Evolutionary conservation across 805 yeast species (phyloP).

Genomic region (Phaffomyces thermotolerans): DNA sequence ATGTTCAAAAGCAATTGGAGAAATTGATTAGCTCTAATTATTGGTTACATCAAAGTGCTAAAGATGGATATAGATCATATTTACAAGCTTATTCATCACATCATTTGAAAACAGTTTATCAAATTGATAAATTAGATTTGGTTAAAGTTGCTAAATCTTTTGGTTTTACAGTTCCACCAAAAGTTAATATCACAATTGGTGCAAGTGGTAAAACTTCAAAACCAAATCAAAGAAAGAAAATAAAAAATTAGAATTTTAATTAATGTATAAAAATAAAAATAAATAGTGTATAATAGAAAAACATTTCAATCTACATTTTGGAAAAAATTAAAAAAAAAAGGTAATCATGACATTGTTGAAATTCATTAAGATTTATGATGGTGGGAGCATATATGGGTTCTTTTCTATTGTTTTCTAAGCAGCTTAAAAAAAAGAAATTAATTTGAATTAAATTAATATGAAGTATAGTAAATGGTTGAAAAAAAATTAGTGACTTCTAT

Average conservation of each 20-base stretch:
- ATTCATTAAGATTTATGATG: background rate
- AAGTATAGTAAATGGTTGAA: background rate
- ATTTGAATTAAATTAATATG: too few relatives aligned
- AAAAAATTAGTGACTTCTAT: background rate
- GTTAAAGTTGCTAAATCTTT: slow-evolving; percentile 92
- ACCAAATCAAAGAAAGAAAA: slow-evolving; percentile 13
- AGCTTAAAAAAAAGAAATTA: too few relatives aligned
- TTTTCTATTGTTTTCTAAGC: background rate
- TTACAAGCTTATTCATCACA: slow-evolving; percentile 97
- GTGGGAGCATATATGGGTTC: background rate
- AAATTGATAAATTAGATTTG: slow-evolving; percentile 88
- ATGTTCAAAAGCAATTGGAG: slow-evolving; percentile 89
- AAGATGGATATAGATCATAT: slow-evolving; percentile 95
- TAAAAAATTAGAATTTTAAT: slow-evolving; percentile 5
- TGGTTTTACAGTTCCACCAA: slow-evolving; percentile 94
- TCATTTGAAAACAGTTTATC: slow-evolving; percentile 92
- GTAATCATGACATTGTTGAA: slow-evolving; percentile 7
- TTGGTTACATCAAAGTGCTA: slow-evolving; percentile 91
- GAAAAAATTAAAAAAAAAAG: background rate
- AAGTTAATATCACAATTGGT: slow-evolving; percentile 93
- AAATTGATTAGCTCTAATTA: slow-evolving; percentile 87
- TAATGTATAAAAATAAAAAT: background rate
- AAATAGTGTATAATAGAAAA: background rate
- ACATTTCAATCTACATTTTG: too few relatives aligned
- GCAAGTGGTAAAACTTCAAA: slow-evolving; percentile 68